Conservation (phyloP, 2,329 filamentous ascomycete genomes). For the Ophiostoma triangulosporum region DNA sequence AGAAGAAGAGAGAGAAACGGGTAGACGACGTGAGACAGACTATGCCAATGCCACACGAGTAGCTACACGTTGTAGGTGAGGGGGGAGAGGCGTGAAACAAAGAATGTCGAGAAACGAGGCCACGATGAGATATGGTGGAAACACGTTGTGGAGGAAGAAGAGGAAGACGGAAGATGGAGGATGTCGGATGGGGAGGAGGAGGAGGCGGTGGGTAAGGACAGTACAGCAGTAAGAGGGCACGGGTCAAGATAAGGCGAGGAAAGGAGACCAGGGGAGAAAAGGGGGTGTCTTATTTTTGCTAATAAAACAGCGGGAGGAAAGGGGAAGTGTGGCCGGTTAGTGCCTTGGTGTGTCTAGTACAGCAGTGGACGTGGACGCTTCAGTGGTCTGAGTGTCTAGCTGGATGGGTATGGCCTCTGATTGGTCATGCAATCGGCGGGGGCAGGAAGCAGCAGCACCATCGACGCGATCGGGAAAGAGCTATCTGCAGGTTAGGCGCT, state of each 20-base stretch:
- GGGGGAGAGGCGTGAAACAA: neutral
- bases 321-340: conserved; percentile 5
- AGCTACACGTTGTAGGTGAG: neutral
- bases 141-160: neutral
- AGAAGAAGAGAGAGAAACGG: neutral
- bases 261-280: conserved; percentile 2
- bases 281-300: neutral
- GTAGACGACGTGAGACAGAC: neutral
- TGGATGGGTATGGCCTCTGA: neutral
- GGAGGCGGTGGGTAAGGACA: neutral
- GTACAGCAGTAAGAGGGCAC: neutral
- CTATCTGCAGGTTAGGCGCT: neutral
- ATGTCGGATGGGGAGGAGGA: neutral
- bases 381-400: neutral
- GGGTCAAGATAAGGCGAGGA: neutral
- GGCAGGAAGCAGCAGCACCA: neutral
- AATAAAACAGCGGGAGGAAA: conserved; percentile 9
- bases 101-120: neutral
- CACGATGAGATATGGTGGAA: neutral
- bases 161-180: neutral
- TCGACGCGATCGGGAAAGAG: neutral
- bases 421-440: no score
- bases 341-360: no score
- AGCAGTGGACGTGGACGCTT: no score
- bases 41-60: neutral